A percentile compares a stretch with the other conserved stretches of the same genome.
Evolutionary conservation across 2,329 filamentous ascomycete species (phyloP).

Genomic region (Endoconidiophora laricicola): DNA sequence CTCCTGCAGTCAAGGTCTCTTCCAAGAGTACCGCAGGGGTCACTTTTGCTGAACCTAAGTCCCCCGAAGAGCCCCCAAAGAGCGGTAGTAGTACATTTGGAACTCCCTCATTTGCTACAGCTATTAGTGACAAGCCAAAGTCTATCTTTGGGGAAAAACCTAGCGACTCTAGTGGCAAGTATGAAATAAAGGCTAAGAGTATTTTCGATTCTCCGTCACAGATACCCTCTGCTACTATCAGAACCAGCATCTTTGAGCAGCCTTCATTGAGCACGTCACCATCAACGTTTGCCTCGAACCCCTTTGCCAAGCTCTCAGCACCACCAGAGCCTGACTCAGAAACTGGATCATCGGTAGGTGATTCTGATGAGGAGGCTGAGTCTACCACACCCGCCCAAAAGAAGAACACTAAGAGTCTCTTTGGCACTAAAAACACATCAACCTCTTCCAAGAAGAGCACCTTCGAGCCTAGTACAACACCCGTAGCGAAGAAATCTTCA

Average conservation of each 20-base stretch:
- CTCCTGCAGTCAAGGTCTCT: too few relatives aligned
- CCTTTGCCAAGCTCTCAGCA: conserved; percentile 7
- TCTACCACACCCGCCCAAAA: conserved; percentile 18
- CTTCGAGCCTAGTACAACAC: conserved; percentile 2
- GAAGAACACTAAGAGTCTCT: background rate
- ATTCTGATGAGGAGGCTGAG: conserved; percentile 13
- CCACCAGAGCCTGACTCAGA: conserved; percentile 8
- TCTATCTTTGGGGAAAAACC: background rate
- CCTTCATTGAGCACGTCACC: conserved; percentile 9
- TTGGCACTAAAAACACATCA: background rate
- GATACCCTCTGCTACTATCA: conserved; percentile 2
- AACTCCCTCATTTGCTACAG: too few relatives aligned
- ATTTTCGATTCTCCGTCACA: conserved; percentile 6
- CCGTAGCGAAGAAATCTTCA: conserved; percentile 4
- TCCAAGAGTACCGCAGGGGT: too few relatives aligned
- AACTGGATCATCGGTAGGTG: background rate
- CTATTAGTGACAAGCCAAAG: background rate
- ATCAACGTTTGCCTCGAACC: conserved; percentile 1
- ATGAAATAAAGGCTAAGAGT: conserved; percentile 3
- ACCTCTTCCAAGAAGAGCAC: background rate
- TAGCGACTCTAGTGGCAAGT: background rate
- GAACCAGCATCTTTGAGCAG: conserved; percentile 14
- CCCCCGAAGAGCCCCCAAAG: too few relatives aligned
- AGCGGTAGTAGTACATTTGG: too few relatives aligned
- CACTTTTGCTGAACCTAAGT: too few relatives aligned